phyloP scores from a whole-genome alignment of 1,139 yeast genomes.

The Arxiozyma slooffiae region DNA sequence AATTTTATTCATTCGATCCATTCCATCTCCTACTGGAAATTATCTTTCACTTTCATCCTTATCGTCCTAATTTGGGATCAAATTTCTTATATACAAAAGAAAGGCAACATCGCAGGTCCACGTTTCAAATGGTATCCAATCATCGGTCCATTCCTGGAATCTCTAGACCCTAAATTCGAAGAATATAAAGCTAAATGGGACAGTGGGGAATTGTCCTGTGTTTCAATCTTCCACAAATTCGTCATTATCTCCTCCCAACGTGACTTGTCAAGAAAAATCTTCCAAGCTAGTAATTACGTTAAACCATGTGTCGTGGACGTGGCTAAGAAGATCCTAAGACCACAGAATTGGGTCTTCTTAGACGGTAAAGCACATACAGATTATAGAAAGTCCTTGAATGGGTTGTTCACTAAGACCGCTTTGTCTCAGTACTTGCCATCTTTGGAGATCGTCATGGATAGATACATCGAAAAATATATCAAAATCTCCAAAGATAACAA shows the following conservation, averaged over 20 bases:
- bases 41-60: conserved; percentile 42
- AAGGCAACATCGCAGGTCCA: conserved; percentile 90
- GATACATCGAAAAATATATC: conserved; percentile 60
- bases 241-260: conserved; percentile 90
- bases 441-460: conserved; percentile 74
- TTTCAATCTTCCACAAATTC: conserved; percentile 93
- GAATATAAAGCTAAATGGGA: conserved; percentile 90
- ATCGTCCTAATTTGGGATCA: conserved; percentile 66
- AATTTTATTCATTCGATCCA: conserved; percentile 10
- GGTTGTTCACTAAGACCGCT: conserved; percentile 77
- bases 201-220: conserved; percentile 90
- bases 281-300: conserved; percentile 76
- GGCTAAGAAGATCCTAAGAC: conserved; percentile 84
- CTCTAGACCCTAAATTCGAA: conserved; percentile 92
- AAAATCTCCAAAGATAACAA: conserved; percentile 44
- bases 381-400: conserved; percentile 83
- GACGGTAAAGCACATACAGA: conserved; percentile 94
- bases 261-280: conserved; percentile 81
- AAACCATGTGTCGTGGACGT: conserved; percentile 98
- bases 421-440: conserved; percentile 74
- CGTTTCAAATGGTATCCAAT: conserved; percentile 79
- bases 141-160: conserved; percentile 91
- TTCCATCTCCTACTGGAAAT: conserved; percentile 40
- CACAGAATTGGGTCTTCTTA: conserved; percentile 92
- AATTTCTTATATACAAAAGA: conserved; percentile 60